These are phyloP conservation scores for Pulveroboletus sp. DNA, from an alignment of 768 basidiomycete genomes.

Conservation along the genomic window DNA sequence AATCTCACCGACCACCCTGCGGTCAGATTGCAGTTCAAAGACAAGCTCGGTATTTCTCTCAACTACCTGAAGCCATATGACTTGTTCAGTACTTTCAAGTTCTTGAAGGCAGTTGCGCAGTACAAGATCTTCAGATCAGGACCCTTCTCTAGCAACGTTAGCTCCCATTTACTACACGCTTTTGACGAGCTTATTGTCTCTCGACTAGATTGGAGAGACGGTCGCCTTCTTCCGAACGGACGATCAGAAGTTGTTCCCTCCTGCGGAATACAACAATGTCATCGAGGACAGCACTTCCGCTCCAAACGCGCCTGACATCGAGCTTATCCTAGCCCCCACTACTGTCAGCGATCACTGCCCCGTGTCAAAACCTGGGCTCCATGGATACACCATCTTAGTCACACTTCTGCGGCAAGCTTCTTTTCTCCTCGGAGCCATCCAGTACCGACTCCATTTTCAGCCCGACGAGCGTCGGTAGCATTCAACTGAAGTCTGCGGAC, in stretches of 20 bases:
- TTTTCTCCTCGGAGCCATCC: not conserved
- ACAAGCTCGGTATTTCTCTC: conserved; percentile 42
- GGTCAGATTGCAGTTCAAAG: conserved; percentile 48
- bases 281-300: conserved; percentile 30
- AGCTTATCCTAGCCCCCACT: conserved; percentile 19
- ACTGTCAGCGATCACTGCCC: not conserved
- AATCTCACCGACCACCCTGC: conserved; percentile 68
- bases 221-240: conserved; percentile 32
- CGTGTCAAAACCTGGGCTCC: not conserved
- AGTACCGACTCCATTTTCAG: conserved; percentile 18
- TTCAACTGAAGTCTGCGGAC: conserved; percentile 37
- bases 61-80: conserved; percentile 34
- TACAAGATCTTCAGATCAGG: conserved; percentile 47
- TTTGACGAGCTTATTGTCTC: not conserved
- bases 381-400: conserved; percentile 16
- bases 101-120: conserved; percentile 33
- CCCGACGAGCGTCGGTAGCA: conserved; percentile 40
- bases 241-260: conserved; percentile 29
- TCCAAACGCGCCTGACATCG: conserved; percentile 28
- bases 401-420: conserved; percentile 24
- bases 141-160: conserved; percentile 50
- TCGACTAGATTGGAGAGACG: conserved; percentile 24
- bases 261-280: conserved; percentile 21
- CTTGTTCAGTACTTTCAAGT: conserved; percentile 16
- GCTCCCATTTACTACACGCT: not conserved